Base-by-base conservation (phyloP, 2,329 filamentous ascomycete species). In the Diaporthe nobilis region DNA sequence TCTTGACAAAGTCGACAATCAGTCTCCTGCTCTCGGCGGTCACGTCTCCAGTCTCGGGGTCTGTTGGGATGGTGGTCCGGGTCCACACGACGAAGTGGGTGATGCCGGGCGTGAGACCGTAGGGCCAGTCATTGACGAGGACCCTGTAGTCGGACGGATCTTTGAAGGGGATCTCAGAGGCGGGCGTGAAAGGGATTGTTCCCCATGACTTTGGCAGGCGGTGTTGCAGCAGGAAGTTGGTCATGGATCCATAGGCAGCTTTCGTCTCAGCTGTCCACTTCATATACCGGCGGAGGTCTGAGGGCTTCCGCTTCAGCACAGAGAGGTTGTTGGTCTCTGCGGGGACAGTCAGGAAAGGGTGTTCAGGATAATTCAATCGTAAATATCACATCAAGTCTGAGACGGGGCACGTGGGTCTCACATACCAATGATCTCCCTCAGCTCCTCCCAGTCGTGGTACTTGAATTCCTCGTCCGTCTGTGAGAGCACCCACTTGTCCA, bases 21-120 rank as follows among this genome's bases (percentile, higher is more conserved):
- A 89, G 83, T 55, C 84, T 85, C 72, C 92, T 89, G 75, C 93
- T 93, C 81, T 92, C 88, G 0, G 89, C 84, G 3, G 94, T 95
- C 85, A 97, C 86, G 78, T 96, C 92, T 13, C 94, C 95, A 0
- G 90, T 94, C 25, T 85, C 86, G 0, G 90, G 83, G 78, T 97
- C 93, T 4, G 94, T 94, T 34, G 93, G 89, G 77, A 98, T 92
- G 20, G 88, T 86, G 55, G 96, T 97, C 81, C 97, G 96, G 71
- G 93, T 94, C 96, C 96, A 98, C 57, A 98, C 93, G 42, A 98
- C 95, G 28, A 98, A 90, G 82, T 98, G 96, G n/a, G 92, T 87
- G 79, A 93, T 90, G 72, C 88, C 88, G 0, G 87, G 82, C 0
- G 87, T 87, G 67, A 98, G 85, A 4, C 94, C 95, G 80, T 98